Evolutionary conservation across 2,329 filamentous ascomycete genomes (phyloP), one percentile per base, ranked within the genome.

Genomic region (Penicillium janthinellum): DNA sequence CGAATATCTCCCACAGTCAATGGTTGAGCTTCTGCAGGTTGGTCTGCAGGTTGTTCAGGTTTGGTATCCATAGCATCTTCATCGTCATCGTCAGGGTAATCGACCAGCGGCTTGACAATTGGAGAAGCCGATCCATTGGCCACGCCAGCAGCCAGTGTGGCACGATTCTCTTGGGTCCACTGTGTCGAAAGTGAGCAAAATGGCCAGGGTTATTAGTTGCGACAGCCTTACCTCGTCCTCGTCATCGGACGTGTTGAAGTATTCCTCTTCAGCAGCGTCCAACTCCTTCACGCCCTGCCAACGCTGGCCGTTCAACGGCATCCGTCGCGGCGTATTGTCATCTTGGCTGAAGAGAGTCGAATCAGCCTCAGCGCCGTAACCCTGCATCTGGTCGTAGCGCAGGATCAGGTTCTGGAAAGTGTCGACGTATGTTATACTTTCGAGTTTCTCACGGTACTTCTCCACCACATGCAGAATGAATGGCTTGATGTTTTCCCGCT

Each of bases 51-150:
- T 38, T 70, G 70, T 59, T 78, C 77, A 6, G 71, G 63, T 56
- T 77, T 79, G 37, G 84, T 79, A 70, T 88, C 88, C 75, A 89
- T 87, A 12, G 83, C 81, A 56, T 84, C 86, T 20, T 95, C 91
- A 58, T 84, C 86, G n/a, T 97, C 94, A 67, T 97, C 93, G 39
- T 96, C 96, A 0, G 89, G 87, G 72, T 99, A 99, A 73, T 96
- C 91, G 37, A 99, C 95, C 22, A 98, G 80, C 1, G 90, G 90
- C 71, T 89, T 92, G 53, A 84, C 77, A 8, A 84, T 76, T 0
- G 88, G 82, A 20, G 86, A 85, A 14, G 83, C 83, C 17, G 70
- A 67, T 25, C 87, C 90, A 66, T 92, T 93, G 6, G 81, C 66
- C 51, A 71, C 53, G 14, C 62, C 66, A 51, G 65, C 61, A 14